Evolutionary conservation across 768 basidiomycete genomes (phyloP), one percentile per base, ranked within the genome.

Genomic region (Lentinus tigrinus): DNA sequence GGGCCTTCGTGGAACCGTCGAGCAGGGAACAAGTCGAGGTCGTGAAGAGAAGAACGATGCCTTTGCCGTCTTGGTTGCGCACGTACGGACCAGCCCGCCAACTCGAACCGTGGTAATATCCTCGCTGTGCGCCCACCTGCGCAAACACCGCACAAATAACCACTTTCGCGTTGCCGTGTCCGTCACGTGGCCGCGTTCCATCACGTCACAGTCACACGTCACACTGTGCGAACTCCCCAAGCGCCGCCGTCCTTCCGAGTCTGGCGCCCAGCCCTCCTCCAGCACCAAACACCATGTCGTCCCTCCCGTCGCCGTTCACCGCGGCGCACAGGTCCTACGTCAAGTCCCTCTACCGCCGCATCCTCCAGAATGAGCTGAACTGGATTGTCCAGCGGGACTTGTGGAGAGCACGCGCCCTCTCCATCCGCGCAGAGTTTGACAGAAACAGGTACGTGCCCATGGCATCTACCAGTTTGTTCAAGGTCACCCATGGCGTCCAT

Each of bases 401-500:
- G 1, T 98, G 93, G 93, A 83, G 95, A 60, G 81, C 78, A 55
- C 83, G 88, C 73, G 95, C 95, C 13, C 73, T 95, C 66, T 77
- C 88, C 72, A 92, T 98, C 63, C 78, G 96, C 61, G 95, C 95
- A 60, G 84, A 93, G 71, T 98, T 98, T 71, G 96, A 98, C 77
- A 76, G 81, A 65, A 94, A 98, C 81, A 84, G 94, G 93, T 92
- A 70, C 57, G 82, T 76, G 50, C 60, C 19, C 28, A 48, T 31
- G 14, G 16, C 47, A 48, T 11, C 38, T 19, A 28, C n/a, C n/a
- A 24, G 16, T 16, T 47, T 11, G 48, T 60, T 16, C 43, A 46
- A 46, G 23, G 14, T 23, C 21, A 46, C 21, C 43, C 43, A 46
- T 23, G 11, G 21, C 13, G 13, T 26, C 54, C 27, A 19, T 52